phyloP scores from a whole-genome alignment of 2,329 filamentous ascomycete genomes.

The Aspergillus intermedius region DNA sequence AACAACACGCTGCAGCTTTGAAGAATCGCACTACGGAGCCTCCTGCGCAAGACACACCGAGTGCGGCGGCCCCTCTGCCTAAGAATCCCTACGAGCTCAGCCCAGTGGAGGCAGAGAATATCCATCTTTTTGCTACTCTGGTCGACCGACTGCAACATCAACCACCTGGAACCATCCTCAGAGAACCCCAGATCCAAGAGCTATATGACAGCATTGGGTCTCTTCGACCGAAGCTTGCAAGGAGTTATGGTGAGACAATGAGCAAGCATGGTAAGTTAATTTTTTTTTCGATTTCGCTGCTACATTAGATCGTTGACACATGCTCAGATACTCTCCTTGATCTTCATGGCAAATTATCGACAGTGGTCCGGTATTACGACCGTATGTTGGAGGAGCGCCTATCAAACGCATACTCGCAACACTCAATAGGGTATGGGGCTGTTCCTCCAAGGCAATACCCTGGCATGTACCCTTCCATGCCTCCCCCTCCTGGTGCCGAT shows the following conservation, averaged over 20 bases:
- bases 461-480: conserved; percentile 65
- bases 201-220: conserved; percentile 96
- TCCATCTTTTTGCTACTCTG: conserved; percentile 88
- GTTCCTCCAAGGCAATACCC: conserved; percentile 45
- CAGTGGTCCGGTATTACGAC: conserved; percentile 95
- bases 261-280: conserved; percentile 79
- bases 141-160: conserved; percentile 94
- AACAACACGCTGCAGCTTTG: conserved; percentile 74
- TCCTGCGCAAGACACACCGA: conserved; percentile 44
- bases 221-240: conserved; percentile 82
- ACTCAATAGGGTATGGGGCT: conserved; percentile 57
- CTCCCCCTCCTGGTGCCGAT: conserved; percentile 44
- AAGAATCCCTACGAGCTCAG: conserved; percentile 95
- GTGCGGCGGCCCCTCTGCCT: conserved; percentile 51
- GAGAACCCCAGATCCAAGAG: conserved; percentile 96
- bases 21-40: conserved; percentile 65
- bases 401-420: conserved; percentile 84
- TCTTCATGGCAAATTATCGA: conserved; percentile 88
- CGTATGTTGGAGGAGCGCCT: conserved; percentile 94
- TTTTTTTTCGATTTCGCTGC: neutral
- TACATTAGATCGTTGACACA: conserved; percentile 12
- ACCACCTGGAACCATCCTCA: conserved; percentile 87
- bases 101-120: conserved; percentile 91
- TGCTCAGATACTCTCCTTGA: conserved; percentile 77
- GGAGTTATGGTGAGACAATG: conserved; percentile 98